Conservation (phyloP, 305 asterid species). For the Ilex paraguariensis region DNA sequence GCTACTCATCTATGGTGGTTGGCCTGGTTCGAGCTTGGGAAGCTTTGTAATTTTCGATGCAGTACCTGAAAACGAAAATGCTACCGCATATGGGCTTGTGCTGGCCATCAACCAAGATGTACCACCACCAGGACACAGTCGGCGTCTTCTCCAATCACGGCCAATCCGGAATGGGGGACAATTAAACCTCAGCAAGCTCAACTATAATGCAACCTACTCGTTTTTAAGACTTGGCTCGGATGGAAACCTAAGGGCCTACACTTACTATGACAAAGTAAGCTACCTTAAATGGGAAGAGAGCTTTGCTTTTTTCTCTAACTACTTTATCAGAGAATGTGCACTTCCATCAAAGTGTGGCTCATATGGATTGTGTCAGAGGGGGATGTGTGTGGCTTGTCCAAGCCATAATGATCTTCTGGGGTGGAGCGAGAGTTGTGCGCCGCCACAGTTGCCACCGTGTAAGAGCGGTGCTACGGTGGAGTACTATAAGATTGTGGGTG, state of each 20-base stretch:
- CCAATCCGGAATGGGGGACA: neutral
- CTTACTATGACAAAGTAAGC: slow-evolving; percentile 7
- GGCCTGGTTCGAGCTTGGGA: neutral
- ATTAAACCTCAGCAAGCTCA: neutral
- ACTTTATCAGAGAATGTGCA: slow-evolving; percentile 6
- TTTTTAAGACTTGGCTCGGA: slow-evolving; percentile 20
- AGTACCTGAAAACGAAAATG: neutral
- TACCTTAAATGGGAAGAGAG: slow-evolving; percentile 16
- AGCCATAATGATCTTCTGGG: slow-evolving; percentile 17
- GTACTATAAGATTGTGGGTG: slow-evolving; percentile 14
- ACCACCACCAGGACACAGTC: neutral
- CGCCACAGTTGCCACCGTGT: slow-evolving; percentile 15
- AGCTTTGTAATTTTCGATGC: neutral
- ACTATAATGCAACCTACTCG: slow-evolving; percentile 15
- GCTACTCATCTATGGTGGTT: slow-evolving; percentile 8
- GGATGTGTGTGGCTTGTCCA: slow-evolving; percentile 25
- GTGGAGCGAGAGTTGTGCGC: slow-evolving; percentile 14
- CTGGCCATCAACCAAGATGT: neutral
- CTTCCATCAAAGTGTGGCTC: slow-evolving; percentile 18
- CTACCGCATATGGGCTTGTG: neutral
- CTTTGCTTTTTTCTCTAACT: slow-evolving; percentile 10
- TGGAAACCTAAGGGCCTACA: slow-evolving; percentile 15
- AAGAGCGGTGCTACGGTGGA: slow-evolving; percentile 6
- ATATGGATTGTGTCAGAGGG: slow-evolving; percentile 12
- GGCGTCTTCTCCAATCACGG: neutral